These are phyloP conservation scores for Talaromyces liani DNA, from an alignment of 495 filamentous ascomycete species.

Conservation along the genomic window DNA sequence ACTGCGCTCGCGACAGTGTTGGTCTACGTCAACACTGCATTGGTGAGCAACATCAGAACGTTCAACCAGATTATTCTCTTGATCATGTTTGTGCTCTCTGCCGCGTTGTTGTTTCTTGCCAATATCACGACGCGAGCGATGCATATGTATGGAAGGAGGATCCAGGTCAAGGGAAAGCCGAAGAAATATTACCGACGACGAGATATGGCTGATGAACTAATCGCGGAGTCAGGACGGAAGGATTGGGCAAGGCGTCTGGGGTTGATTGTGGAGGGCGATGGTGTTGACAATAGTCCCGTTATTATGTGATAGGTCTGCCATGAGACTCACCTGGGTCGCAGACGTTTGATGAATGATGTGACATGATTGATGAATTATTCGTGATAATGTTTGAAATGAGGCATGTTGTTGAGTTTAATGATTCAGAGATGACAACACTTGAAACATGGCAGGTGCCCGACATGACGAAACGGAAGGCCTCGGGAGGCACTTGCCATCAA, in stretches of 20 bases:
- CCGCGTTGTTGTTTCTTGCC: slow-evolving; percentile 41
- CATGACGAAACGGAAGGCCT: too few relatives aligned
- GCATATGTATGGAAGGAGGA: slow-evolving; percentile 20
- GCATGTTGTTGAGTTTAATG: background rate
- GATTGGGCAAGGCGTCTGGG: slow-evolving; percentile 30
- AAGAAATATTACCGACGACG: slow-evolving; percentile 24
- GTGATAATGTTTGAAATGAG: background rate
- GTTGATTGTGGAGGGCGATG: background rate
- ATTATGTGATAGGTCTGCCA: background rate
- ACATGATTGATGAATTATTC: background rate
- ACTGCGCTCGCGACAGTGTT: slow-evolving; percentile 42
- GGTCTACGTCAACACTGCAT: slow-evolving; percentile 45
- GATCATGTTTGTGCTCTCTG: slow-evolving; percentile 38
- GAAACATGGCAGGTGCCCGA: background rate
- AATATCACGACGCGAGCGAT: slow-evolving; percentile 24
- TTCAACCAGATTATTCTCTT: slow-evolving; percentile 42
- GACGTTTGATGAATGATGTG: background rate
- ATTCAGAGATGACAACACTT: background rate
- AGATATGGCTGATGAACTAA: slow-evolving; percentile 28
- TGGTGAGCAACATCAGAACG: slow-evolving; percentile 43
- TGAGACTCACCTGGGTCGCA: background rate
- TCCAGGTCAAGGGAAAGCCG: slow-evolving; percentile 15
- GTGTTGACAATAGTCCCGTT: background rate
- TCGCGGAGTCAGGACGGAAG: slow-evolving; percentile 21
- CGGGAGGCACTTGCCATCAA: background rate